Base-by-base conservation (phyloP, 371 early-diverging fungal species). In the Mortierella sp. region DNA sequence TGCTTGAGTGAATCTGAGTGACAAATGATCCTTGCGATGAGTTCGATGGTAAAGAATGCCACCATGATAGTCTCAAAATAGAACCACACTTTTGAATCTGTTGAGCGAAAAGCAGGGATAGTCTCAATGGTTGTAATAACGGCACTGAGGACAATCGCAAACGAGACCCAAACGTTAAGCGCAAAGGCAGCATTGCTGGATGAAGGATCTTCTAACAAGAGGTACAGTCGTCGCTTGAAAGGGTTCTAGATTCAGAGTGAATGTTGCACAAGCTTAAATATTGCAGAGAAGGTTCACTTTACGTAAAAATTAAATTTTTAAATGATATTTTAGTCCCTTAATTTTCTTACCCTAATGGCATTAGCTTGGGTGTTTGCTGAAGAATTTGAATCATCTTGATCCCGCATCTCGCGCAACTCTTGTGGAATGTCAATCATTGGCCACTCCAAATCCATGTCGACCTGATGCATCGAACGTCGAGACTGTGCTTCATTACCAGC, bases 81-180 rank as follows among this genome's bases (percentile, higher is more conserved):
- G 73, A 94, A 91, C 93, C 94, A 81, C 71, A 26, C n/a, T n/a
- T n/a, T n/a, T n/a, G 89, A 89, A 54, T 89, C 86, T 2, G 85
- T 84, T 3, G 89, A 88, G 47, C 90, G 88, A 74, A 94, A 91
- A n/a, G 93, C 68, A 23, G 96, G 96, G 26, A 95, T 93, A 26
- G 96, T 95, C 85, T 95, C 96, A 35, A 95, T 86, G 10, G 93
- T 94, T 0, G 94, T 91, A 66, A 93, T 89, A 19, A 93, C 87
- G 9, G 94, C 92, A 77, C 93, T 90, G 42, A 92, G 82, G 2
- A 94, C 88, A 73, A 95, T 95, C 64, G 91, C 82, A 57, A 92
- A 85, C 0, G 93, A 89, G 4, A 95, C 90, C 74, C 93, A 85
- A 23, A 95, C 88, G 68, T 93, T 94, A 49, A 91, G 86, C 56